A percentile compares a stretch with the other conserved stretches of the same genome.
phyloP scores from a whole-genome alignment of 1,284 basidiomycete genomes.

The Trametes pubescens region DNA sequence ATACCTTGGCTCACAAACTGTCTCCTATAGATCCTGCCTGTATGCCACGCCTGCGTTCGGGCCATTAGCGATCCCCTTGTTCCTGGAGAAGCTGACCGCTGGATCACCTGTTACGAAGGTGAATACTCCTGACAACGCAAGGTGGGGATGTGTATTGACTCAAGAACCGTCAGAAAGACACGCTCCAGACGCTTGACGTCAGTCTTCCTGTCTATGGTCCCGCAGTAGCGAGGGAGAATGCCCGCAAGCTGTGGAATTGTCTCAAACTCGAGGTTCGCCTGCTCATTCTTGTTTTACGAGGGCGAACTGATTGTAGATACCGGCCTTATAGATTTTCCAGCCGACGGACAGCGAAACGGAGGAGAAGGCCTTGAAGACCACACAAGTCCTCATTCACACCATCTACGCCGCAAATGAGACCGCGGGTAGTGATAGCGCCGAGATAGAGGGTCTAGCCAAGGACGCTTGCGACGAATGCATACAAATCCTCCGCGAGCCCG shows the following conservation, averaged over 20 bases:
- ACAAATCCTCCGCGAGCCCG: slow-evolving; percentile 82
- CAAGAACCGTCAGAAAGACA: slow-evolving; percentile 70
- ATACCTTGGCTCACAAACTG: background rate
- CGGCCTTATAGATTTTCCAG: slow-evolving; percentile 95
- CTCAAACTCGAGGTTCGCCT: slow-evolving; percentile 83
- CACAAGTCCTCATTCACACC: slow-evolving; percentile 75
- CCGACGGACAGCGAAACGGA: slow-evolving; percentile 83
- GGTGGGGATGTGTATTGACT: background rate
- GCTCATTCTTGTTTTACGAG: too few relatives aligned
- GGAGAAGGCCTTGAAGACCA: slow-evolving; percentile 72
- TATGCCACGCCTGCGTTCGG: slow-evolving; percentile 87
- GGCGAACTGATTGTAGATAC: background rate
- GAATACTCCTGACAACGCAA: slow-evolving; percentile 8
- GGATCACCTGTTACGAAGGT: slow-evolving; percentile 90
- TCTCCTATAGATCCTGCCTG: slow-evolving; percentile 67
- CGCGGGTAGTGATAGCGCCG: slow-evolving; percentile 44
- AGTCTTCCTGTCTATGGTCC: slow-evolving; percentile 89
- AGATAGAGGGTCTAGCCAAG: slow-evolving; percentile 67
- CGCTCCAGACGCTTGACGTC: slow-evolving; percentile 74
- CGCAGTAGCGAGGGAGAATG: slow-evolving; percentile 64
- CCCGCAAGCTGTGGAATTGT: slow-evolving; percentile 85
- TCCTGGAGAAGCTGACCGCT: slow-evolving; percentile 92
- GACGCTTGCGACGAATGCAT: slow-evolving; percentile 85
- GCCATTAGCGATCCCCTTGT: slow-evolving; percentile 84
- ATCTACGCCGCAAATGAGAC: slow-evolving; percentile 61